Percentiles rank a stretch among this genome's conserved stretches.
Conservation (phyloP, 805 yeast species). For the Candida takata region DNA sequence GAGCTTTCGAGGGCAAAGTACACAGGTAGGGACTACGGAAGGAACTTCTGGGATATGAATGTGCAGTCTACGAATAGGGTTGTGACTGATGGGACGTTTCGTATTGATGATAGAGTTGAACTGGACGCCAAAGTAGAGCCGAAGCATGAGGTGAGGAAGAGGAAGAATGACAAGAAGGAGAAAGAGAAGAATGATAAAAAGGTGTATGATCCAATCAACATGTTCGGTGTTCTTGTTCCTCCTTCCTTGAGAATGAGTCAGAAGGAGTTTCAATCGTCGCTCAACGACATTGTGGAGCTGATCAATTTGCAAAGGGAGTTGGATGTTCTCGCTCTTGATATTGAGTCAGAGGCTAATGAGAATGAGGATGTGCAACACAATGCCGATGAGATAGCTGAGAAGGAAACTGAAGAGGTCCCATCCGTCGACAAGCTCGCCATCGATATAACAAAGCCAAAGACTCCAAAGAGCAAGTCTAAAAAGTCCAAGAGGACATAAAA, state of each 20-base stretch:
- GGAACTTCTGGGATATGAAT: conserved; percentile 33
- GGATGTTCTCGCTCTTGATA: neutral
- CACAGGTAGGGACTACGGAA: conserved; percentile 30
- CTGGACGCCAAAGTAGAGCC: neutral
- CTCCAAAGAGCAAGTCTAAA: too few species aligned
- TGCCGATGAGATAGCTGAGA: neutral
- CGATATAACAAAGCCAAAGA: too few species aligned
- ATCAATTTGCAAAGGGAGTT: conserved; percentile 2
- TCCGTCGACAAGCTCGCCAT: too few species aligned
- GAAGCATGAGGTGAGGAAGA: neutral
- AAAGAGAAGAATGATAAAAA: conserved; percentile 1
- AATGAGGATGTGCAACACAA: conserved; percentile 2
- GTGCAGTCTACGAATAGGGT: conserved; percentile 22
- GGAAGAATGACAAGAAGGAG: conserved; percentile 1
- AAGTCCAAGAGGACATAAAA: too few species aligned
- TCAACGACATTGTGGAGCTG: conserved; percentile 14
- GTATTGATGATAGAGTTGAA: neutral
- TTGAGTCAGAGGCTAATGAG: conserved; percentile 1
- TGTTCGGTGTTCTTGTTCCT: conserved; percentile 46
- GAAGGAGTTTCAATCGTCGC: conserved; percentile 27
- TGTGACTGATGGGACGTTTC: neutral
- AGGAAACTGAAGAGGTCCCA: too few species aligned
- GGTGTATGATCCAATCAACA: conserved; percentile 31
- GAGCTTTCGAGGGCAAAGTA: conserved; percentile 42
- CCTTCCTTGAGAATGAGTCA: conserved; percentile 33